Evolutionary conservation across 1,284 basidiomycete species (phyloP).

Genomic region (Ganoderma resinaceum): DNA sequence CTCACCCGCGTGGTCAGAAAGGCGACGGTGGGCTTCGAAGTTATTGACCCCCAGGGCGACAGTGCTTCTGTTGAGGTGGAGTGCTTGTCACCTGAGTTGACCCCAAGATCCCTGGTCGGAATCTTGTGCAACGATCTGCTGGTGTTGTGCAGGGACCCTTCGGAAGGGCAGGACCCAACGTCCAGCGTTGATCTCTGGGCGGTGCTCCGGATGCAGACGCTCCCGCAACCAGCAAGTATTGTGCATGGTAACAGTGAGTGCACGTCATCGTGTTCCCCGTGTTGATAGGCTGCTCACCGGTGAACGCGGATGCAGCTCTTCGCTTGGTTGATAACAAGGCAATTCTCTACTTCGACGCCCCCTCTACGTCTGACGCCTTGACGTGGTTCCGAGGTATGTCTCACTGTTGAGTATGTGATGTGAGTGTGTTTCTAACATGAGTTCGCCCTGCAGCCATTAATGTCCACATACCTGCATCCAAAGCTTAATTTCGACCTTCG

Average conservation of each 20-base stretch:
- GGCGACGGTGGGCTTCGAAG: constrained; percentile 84
- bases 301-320: constrained; percentile 56
- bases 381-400: constrained; percentile 88
- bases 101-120: constrained; percentile 76
- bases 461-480: constrained; percentile 65
- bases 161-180: constrained; percentile 75
- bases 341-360: constrained; percentile 91
- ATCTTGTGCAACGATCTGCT: constrained; percentile 93
- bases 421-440: constrained; percentile 16
- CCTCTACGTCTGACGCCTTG: constrained; percentile 81
- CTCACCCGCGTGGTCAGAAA: constrained; percentile 93
- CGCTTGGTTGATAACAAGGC: constrained; percentile 89
- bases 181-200: constrained; percentile 89
- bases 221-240: constrained; percentile 89
- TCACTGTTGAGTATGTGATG: neutral
- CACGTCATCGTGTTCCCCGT: constrained; percentile 22
- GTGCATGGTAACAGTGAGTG: constrained; percentile 82
- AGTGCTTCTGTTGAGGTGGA: constrained; percentile 87
- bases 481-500: constrained; percentile 38
- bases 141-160: constrained; percentile 86
- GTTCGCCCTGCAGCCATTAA: constrained; percentile 57
- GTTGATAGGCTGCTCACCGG: constrained; percentile 16
- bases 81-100: constrained; percentile 84
- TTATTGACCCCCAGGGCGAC: constrained; percentile 78
- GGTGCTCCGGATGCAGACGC: constrained; percentile 90